Evolutionary conservation across 345 rosid genomes (phyloP).

Genomic region (Erysimum cheiranthoides): DNA sequence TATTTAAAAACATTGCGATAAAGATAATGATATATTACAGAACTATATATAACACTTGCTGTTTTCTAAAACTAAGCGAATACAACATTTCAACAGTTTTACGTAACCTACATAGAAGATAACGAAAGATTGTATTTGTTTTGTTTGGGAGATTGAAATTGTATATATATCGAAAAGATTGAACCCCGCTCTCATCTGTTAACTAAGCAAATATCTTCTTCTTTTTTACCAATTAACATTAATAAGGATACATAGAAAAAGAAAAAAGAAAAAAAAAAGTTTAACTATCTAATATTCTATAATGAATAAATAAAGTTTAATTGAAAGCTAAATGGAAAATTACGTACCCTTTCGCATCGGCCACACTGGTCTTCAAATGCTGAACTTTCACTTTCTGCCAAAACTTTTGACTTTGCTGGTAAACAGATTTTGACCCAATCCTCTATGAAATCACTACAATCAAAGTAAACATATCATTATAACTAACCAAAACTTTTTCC

Average conservation of each 20-base stretch:
- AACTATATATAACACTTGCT: no score
- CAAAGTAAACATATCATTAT: background rate
- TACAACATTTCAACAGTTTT: background rate
- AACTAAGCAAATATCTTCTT: background rate
- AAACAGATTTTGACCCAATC: slow-evolving; percentile 88
- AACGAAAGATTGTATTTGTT: background rate
- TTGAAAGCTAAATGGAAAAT: background rate
- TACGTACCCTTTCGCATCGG: slow-evolving; percentile 76
- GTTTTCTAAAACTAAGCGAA: background rate
- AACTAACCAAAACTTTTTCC: background rate
- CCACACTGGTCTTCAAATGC: slow-evolving; percentile 71
- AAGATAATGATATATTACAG: background rate
- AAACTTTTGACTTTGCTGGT: slow-evolving; percentile 74
- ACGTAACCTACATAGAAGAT: background rate
- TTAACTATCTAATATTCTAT: background rate
- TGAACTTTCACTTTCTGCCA: slow-evolving; percentile 50
- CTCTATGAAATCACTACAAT: slow-evolving; percentile 86
- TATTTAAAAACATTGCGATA: background rate
- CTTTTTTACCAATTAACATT: background rate
- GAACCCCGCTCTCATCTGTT: background rate
- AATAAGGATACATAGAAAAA: background rate
- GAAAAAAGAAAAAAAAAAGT: background rate
- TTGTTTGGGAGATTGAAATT: background rate
- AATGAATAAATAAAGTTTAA: background rate
- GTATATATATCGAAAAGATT: background rate